Evolutionary conservation across 495 filamentous ascomycete genomes (phyloP), one percentile per base, ranked within the genome.

Genomic region (Penicillium antarcticum): DNA sequence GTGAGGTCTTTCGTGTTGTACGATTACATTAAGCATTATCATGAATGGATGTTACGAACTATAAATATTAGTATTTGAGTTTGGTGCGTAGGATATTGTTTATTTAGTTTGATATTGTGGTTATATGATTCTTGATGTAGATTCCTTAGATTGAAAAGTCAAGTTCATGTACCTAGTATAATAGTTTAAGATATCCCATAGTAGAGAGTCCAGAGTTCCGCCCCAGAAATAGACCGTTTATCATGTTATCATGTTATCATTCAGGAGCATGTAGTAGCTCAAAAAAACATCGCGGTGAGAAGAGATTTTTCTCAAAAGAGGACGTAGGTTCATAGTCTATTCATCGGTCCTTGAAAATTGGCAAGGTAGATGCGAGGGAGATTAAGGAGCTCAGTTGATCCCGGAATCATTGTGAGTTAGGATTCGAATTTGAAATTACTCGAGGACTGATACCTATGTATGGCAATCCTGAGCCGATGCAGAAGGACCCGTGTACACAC

Each of bases 211-310:
- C 33, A 42, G 17, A 42, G 29, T 40, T 33, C 17, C 37, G 29
- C 16, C 37, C 26, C 23, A 13, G 23, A 49, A 7, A 8, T 29
- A 49, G 37, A 49, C 47, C 29, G 47, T 41, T 14, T 23, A 40
- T 32, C 42, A 37, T 13, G 42, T 49, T 29, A 41, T 49, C 47
- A 26, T 49, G 9, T 11, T 23, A 34, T 49, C 47, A 49, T 49
- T 24, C 12, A 49, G 14, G 2, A 41, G 37, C 8, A 34, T 13
- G 9, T 6, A 29, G 26, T 29, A 42, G 12, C 13, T 35, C 11
- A 17, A 24, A 17, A 24, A 17, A 32, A 21, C 3, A 9, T 14
- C n/a, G 26, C 21, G 26, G 36, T 18, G 17, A 48, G 36, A 12
- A 19, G 24, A 33, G 4, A 17, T 8, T 29, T 9, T 14, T 8